Conservation (phyloP, 495 filamentous ascomycete genomes). For the Aspergillus conjunctus region DNA sequence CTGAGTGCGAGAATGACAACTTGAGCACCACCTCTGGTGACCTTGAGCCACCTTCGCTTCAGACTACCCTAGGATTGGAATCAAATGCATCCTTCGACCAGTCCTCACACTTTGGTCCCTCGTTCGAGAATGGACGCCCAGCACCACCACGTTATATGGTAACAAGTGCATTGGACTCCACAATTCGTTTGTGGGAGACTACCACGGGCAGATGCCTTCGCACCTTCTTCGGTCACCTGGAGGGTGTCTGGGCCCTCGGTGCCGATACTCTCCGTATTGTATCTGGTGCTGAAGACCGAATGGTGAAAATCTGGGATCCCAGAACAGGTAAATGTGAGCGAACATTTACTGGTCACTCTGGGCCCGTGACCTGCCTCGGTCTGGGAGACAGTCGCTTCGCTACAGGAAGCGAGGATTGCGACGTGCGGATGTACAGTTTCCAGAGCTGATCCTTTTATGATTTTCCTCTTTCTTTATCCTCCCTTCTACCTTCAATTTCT, state of each 20-base stretch:
- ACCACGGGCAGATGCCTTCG: constrained; percentile 77
- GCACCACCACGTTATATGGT: constrained; percentile 86
- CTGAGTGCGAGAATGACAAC: constrained; percentile 59
- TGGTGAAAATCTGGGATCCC: constrained; percentile 97
- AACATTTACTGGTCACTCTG: constrained; percentile 86
- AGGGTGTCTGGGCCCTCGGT: constrained; percentile 93
- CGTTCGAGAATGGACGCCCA: constrained; percentile 63
- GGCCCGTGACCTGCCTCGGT: constrained; percentile 89
- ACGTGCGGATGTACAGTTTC: constrained; percentile 86
- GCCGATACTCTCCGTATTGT: constrained; percentile 90
- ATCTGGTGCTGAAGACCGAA: constrained; percentile 86
- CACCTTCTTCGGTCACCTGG: constrained; percentile 94
- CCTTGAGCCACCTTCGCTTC: constrained; percentile 30
- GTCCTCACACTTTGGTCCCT: constrained; percentile 55
- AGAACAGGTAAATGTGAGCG: constrained; percentile 86
- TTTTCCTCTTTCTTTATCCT: constrained; percentile 12
- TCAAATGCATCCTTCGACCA: constrained; percentile 42
- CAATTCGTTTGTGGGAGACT: constrained; percentile 92
- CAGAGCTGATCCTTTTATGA: constrained; percentile 43
- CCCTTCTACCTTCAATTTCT: neutral
- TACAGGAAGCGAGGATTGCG: constrained; percentile 90
- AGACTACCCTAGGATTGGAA: constrained; percentile 25
- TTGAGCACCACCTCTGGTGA: constrained; percentile 42
- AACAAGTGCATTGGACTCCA: constrained; percentile 85
- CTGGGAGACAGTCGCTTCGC: constrained; percentile 84